Evolutionary conservation across 1,139 yeast genomes (phyloP), one percentile per base, ranked within the genome.

Genomic region (Saccharomyces hybrid): DNA sequence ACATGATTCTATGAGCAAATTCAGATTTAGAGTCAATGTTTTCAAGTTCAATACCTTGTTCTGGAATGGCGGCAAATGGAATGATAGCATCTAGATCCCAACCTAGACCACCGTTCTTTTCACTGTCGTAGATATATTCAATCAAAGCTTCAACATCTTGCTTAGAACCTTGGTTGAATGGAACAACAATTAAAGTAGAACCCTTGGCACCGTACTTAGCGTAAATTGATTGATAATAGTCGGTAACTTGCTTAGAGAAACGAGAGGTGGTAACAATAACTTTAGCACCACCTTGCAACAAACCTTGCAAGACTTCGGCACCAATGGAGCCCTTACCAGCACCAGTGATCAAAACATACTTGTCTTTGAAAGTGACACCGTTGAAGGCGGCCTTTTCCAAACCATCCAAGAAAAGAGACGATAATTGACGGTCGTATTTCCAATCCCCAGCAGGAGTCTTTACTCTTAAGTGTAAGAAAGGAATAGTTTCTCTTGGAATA

Each of bases 291-390:
- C 99, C 99, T 71, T 95, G 84, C 56, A 93, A 78, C 71, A 93
- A 80, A 62, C 99, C 99, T 77, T 88, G 96, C 71, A 93, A 79
- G 63, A 93, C 83, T 74, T 93, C 97, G 58, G 97, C 97, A 75
- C 98, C 99, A 72, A 93, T 93, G 53, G 99, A 93, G 52, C 98
- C 99, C 54, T 89, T 93, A 78, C 99, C 99, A 53, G 98, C 98
- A 78, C 99, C 99, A 54, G 99, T 93, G 64, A 93, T 80, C 69
- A 93, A 82, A 54, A 91, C 96, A 63, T 85, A 84, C 75, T 90
- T 93, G 73, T 84, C 88, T 72, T 86, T 85, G 79, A 85, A 93
- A 46, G 96, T 81, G 59, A 90, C 81, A 76, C 99, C 99, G 64
- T 90, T 86, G 61, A 89, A 82, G 50, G 99, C 97, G 70, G 95